Conservation (phyloP, 768 basidiomycete genomes). For the Mycena belliarum region DNA sequence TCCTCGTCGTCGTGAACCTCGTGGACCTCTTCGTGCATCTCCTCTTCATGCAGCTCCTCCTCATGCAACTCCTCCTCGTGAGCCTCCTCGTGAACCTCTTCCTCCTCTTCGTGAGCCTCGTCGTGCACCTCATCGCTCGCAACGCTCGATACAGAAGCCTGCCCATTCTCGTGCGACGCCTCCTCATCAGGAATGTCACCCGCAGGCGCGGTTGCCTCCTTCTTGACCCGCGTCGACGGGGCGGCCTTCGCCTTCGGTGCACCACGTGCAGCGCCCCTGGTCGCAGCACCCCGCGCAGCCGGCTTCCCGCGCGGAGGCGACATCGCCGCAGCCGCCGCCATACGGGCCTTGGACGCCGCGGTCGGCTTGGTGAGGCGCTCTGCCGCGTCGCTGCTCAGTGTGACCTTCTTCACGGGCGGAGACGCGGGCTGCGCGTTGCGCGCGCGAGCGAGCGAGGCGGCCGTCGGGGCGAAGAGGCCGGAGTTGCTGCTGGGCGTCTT, state of each 20-base stretch:
- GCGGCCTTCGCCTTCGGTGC: constrained; percentile 24
- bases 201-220: constrained; percentile 2
- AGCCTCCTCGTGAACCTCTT: constrained; percentile 15
- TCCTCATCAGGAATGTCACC: constrained; percentile 20
- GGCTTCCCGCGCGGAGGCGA: constrained; percentile 32
- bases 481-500: constrained; percentile 70
- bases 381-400: constrained; percentile 51
- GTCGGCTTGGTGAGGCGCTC: constrained; percentile 83
- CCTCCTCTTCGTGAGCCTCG: constrained; percentile 18
- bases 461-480: constrained; percentile 80
- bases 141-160: neutral
- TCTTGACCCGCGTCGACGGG: constrained; percentile 16
- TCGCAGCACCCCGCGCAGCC: constrained; percentile 29
- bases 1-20: neutral
- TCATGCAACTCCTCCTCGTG: constrained; percentile 5
- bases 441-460: constrained; percentile 73
- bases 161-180: constrained; percentile 12
- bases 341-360: constrained; percentile 66
- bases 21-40: neutral
- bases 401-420: constrained; percentile 56
- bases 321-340: constrained; percentile 34
- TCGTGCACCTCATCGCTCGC: constrained; percentile 22
- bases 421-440: constrained; percentile 52
- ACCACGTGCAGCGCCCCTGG: constrained; percentile 31
- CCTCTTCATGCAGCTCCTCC: constrained; percentile 14